Conservation (phyloP, 345 rosid genomes). For the Eucalyptus pauciflora region DNA sequence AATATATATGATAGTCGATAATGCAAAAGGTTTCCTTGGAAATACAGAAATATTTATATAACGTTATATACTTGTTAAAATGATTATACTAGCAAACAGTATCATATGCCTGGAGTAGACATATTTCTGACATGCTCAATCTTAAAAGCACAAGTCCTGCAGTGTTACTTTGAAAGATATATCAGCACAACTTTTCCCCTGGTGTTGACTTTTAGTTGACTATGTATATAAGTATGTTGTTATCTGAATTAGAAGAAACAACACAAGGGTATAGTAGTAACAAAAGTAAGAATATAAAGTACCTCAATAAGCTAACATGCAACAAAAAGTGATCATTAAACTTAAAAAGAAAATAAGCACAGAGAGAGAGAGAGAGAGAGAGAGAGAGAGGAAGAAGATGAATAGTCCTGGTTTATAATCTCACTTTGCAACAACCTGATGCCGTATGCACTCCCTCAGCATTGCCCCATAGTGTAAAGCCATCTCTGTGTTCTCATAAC, state of each 20-base stretch:
- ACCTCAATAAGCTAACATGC: background rate
- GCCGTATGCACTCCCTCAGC: conserved; percentile 23
- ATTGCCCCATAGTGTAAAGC: conserved; percentile 15
- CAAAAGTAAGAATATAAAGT: background rate
- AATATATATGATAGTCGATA: background rate
- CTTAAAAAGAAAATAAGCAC: background rate
- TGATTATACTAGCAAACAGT: background rate
- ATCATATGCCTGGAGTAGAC: background rate
- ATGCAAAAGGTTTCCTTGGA: background rate
- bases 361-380: too few relatives aligned
- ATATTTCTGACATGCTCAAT: background rate
- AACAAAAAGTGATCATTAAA: background rate
- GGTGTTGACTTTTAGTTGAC: background rate
- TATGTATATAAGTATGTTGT: background rate
- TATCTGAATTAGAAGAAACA: background rate
- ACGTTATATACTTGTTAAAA: background rate
- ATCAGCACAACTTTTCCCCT: background rate
- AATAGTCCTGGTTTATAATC: background rate
- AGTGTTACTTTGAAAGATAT: background rate
- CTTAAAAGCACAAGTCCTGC: background rate
- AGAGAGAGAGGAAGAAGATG: background rate
- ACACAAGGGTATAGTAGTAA: background rate
- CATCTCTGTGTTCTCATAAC: conserved; percentile 10
- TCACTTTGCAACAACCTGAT: conserved; percentile 21
- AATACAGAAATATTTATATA: background rate